phyloP scores from a whole-genome alignment of 2,329 filamentous ascomycete species.

The Trichoderma cornu-damae region DNA sequence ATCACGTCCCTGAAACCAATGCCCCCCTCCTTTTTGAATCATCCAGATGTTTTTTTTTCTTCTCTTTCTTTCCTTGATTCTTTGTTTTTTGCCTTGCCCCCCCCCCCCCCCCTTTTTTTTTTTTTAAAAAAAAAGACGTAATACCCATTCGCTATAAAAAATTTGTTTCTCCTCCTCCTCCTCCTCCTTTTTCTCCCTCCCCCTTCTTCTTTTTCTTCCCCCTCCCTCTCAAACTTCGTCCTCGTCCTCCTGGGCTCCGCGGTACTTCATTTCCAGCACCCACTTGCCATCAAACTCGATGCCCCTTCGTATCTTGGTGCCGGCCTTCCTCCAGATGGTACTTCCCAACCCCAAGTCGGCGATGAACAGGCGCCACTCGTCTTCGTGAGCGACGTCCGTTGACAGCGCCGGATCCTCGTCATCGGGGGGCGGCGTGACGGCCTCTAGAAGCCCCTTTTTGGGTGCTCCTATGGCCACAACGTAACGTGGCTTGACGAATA shows the following conservation, averaged over 20 bases:
- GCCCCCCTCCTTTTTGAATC: not conserved
- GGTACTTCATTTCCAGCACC: slow-evolving; percentile 66
- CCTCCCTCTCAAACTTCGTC: slow-evolving; percentile 9
- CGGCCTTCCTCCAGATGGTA: slow-evolving; percentile 78
- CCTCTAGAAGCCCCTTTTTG: slow-evolving; percentile 76
- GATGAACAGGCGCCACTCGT: slow-evolving; percentile 74
- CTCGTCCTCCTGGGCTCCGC: slow-evolving; percentile 32
- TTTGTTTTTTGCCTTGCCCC: too few relatives aligned
- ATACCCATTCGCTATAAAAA: not conserved
- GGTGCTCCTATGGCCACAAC: slow-evolving; percentile 84
- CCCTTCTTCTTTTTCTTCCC: slow-evolving; percentile 22
- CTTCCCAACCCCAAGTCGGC: slow-evolving; percentile 82
- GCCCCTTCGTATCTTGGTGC: slow-evolving; percentile 72
- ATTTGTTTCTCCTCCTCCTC: not conserved
- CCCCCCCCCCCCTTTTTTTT: too few relatives aligned
- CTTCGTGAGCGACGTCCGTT: slow-evolving; percentile 38
- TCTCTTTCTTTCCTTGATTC: not conserved
- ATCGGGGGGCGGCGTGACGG: slow-evolving; percentile 53
- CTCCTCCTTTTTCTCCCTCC: slow-evolving; percentile 18
- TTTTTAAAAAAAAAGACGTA: too few relatives aligned
- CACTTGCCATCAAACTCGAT: slow-evolving; percentile 85
- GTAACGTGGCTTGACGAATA: slow-evolving; percentile 77
- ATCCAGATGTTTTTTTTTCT: not conserved
- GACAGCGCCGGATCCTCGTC: slow-evolving; percentile 33
- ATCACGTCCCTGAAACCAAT: not conserved